Conservation (phyloP, 2,329 filamentous ascomycete species). For the Claviceps citrina region DNA sequence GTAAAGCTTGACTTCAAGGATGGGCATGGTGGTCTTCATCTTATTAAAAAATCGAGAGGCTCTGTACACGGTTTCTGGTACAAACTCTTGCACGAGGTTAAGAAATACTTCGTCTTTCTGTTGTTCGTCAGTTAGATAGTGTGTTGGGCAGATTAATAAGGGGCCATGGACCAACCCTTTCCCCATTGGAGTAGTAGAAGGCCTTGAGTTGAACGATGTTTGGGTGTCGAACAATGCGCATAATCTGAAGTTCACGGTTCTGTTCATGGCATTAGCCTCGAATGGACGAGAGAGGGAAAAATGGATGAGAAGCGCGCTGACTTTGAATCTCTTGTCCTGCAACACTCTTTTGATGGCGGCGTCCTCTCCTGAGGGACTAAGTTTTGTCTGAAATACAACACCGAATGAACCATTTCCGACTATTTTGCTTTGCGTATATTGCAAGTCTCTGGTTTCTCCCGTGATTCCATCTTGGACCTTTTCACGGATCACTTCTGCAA, state of each 20-base stretch:
- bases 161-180: constrained; percentile 50
- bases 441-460: constrained; percentile 88
- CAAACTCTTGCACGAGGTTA: constrained; percentile 94
- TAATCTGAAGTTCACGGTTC: constrained; percentile 98
- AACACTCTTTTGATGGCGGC: constrained; percentile 97
- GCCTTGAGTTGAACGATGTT: constrained; percentile 99
- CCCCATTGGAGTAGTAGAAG: constrained; percentile 98
- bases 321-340: constrained; percentile 99
- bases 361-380: constrained; percentile 94
- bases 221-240: constrained; percentile 96
- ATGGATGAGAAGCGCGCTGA: constrained; percentile 21
- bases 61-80: constrained; percentile 95
- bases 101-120: constrained; percentile 98
- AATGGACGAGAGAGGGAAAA: too few relatives aligned
- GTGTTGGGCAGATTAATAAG: background rate
- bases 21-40: constrained; percentile 99
- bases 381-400: constrained; percentile 96
- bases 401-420: constrained; percentile 98
- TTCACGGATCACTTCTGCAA: constrained; percentile 84
- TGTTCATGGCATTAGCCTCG: constrained; percentile 22
- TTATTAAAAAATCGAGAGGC: constrained; percentile 99
- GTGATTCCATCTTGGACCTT: constrained; percentile 98
- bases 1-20: constrained; percentile 96
- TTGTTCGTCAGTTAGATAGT: background rate
- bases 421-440: constrained; percentile 99